Base-by-base conservation (phyloP, 768 basidiomycete genomes). In the Naganishia vaughanmartiniae region DNA sequence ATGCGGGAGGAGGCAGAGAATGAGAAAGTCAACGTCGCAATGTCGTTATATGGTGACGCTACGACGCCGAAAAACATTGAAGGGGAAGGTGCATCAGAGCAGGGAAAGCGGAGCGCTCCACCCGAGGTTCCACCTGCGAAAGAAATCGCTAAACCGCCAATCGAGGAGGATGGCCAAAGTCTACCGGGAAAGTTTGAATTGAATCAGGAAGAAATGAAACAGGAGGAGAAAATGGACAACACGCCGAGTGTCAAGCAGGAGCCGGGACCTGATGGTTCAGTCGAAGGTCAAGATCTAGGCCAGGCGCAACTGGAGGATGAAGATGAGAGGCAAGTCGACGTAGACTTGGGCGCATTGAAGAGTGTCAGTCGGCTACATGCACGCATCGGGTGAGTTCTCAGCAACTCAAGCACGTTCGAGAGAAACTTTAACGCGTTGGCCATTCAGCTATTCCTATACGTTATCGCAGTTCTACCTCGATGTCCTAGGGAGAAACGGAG, bases 311-410 rank as follows among this genome's bases (percentile, higher is more conserved):
- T 42, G 24, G 51, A 56, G 15, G 54, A 65, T 21, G 36, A 58
- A 54, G 65, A 66, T 24, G 71, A 72, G 56, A 46, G 36, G 51
- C 77, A 78, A 34, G 81, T 83, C 63, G 84, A 85, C 68, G 83
- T 85, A 36, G 96, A 99, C 83, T 88, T 99, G 11, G 96, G 96
- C 10, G 90, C 92, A 4, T 86, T 97, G 57, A 97, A 97, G 87
- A 94, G 92, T 73, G 93, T 99, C 66, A 97, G 94, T n/a, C 87
- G 96, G 28, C 85, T 96, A 21, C 96, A 99, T 79, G 96, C 96
- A 39, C 89, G 88, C 84, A 93, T 98, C 75, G 92, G 91, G 80
- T 96, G 53, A 56, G 73, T 66, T 11, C 26, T 67, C 19, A 17
- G 21, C 17, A 54, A 54, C 24, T 24, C 11, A 15, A 12, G 19